Evolutionary conservation across 148 eudicot species (phyloP), one percentile per base, ranked within the genome.

Genomic region (Vaccinium macrocarpon): DNA sequence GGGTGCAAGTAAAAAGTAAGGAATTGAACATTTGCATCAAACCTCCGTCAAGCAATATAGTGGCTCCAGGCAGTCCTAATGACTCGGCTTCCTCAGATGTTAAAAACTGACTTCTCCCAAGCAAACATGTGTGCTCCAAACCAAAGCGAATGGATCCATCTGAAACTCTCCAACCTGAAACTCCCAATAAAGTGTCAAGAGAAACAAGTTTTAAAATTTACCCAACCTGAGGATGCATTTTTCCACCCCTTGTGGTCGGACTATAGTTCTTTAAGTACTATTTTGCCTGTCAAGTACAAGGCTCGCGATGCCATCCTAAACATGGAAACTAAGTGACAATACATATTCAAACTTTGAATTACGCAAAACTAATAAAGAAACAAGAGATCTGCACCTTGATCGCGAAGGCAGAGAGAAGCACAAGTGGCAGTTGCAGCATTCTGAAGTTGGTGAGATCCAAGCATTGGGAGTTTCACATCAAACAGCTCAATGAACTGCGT

Each of bases 31-130:
- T 25, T 14, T 74, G 68, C 16, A 73, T 32, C 88, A 88, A 85
- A 96, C 99, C 99, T 94, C 99, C 99, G 88, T 97, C 99, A 48
- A 95, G 97, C 81, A 97, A 85, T 48, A 92, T 87, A 72, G 91
- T 89, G 59, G 93, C 90, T 46, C 94, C 96, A 76, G 91, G 85
- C 48, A 93, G 62, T 82, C 97, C 97, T 52, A 95, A 82, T 79
- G 87, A 87, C 80, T 91, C 86, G 83, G 91, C 88, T 89, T 95
- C 95, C 59, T 87, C 84, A 4, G 84, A 83, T 82, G 94, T 87
- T 89, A 97, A 85, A 88, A 97, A 90, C 80, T 97, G 99, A 85
- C 93, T 91, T 95, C 99, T 92, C 61, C 98, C 99, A 27, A 91
- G 93, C 90, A 97, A 83, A 80, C 80, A 85, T 83, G 97, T 92